Base-by-base conservation (phyloP, 2,329 filamentous ascomycete species). In the Diplodia seriata region DNA sequence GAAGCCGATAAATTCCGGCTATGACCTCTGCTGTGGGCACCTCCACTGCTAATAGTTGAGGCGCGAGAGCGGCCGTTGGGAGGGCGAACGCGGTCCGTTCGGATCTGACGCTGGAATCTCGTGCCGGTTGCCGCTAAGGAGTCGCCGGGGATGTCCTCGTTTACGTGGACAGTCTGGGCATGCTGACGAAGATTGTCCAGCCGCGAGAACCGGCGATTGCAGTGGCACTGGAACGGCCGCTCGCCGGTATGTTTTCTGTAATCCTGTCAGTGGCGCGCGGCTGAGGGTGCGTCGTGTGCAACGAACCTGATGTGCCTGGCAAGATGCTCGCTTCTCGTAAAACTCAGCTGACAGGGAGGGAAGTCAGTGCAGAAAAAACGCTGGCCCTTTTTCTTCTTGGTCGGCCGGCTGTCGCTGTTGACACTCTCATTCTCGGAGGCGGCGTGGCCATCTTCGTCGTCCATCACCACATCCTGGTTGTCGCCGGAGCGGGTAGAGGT, bases 361-460 rank as follows among this genome's bases (percentile, higher is more conserved):
- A 93, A 98, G 38, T 97, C 93, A 4, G 91, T 96, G 81, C 95
- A 99, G 80, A 94, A 97, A 80, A 99, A 99, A 55, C 93, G 89
- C 78, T 97, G 93, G 0, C 93, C 93, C 80, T 97, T 97, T 82
- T 97, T 97, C 86, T 97, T 98, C 82, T 96, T 97, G 64, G 86
- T 89, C 9, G 91, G 90, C 70, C 90, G 87, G 69, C 92, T 91
- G 38, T 84, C 83, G 70, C 81, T 83, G 18, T 76, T 80, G 15
- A 78, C 79, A 70, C 83, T 85, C 31, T 85, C 83, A 63, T 83
- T 81, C 73, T 85, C 83, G 11, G 82, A 84, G 1, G 74, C 82
- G 33, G 83, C 81, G 54, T 74, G 74, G 29, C 91, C 91, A 63
- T 85, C 89, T 68, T 92, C 91, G 12, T 90, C 90, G 20, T 90